Evolutionary conservation across 345 rosid species (phyloP).

Genomic region (Noccaea bulbosa): DNA sequence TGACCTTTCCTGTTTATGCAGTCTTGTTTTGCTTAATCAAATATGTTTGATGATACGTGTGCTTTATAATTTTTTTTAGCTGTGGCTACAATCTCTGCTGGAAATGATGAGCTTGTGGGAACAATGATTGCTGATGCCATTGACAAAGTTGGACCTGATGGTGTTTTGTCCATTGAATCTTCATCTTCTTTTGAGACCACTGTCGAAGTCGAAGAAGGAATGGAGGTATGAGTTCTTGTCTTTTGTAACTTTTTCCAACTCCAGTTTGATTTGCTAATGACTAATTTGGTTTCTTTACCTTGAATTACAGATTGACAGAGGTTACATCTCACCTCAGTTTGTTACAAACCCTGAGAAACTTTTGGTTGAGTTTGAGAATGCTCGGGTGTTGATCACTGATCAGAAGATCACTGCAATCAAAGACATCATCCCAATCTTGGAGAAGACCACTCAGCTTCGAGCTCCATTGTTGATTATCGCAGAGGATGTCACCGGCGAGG

Average conservation of each 20-base stretch:
- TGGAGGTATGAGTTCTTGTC: slow-evolving; percentile 62
- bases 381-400: slow-evolving; percentile 87
- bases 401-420: slow-evolving; percentile 93
- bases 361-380: slow-evolving; percentile 92
- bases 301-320: slow-evolving; percentile 80
- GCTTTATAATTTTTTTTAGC: slow-evolving; percentile 44
- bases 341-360: slow-evolving; percentile 93
- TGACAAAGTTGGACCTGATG: slow-evolving; percentile 99
- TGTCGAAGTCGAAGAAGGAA: slow-evolving; percentile 97
- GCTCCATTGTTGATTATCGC: slow-evolving; percentile 92
- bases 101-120: slow-evolving; percentile 95
- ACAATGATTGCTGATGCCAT: slow-evolving; percentile 97
- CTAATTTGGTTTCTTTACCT: slow-evolving; percentile 2
- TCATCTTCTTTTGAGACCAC: slow-evolving; percentile 97
- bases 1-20: slow-evolving; percentile 1
- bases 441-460: slow-evolving; percentile 91
- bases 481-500: slow-evolving; percentile 96
- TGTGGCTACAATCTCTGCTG: slow-evolving; percentile 93
- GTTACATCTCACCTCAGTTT: slow-evolving; percentile 93
- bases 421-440: slow-evolving; percentile 89
- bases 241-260: not conserved
- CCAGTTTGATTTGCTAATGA: not conserved
- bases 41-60: not conserved
- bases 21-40: not conserved
- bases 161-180: slow-evolving; percentile 95